phyloP scores from a whole-genome alignment of 306 rosid species.

The Echinosophora koreensis region DNA sequence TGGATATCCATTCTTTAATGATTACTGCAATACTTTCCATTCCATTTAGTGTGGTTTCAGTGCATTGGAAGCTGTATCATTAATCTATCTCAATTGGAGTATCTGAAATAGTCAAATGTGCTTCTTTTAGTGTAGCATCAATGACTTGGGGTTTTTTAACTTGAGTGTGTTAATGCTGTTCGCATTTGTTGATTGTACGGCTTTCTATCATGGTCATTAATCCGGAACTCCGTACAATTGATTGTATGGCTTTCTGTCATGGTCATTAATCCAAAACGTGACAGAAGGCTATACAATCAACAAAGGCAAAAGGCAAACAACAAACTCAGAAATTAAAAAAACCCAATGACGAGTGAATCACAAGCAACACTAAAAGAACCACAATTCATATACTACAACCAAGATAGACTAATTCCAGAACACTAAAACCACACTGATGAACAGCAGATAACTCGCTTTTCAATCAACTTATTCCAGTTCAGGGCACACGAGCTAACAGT shows the following conservation, averaged over 20 bases:
- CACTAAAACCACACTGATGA: not conserved
- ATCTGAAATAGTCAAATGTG: not conserved
- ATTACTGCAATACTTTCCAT: not conserved
- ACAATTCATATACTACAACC: conserved; percentile 26
- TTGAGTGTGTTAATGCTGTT: not conserved
- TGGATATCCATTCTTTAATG: not conserved
- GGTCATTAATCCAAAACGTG: not conserved
- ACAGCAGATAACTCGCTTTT: not conserved
- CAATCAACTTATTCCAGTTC: conserved; percentile 12
- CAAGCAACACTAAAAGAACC: conserved; percentile 8
- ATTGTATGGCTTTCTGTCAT: not conserved
- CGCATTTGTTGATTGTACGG: not conserved
- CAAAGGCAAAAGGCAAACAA: not conserved
- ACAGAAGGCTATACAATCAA: not conserved
- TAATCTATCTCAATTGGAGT: not conserved
- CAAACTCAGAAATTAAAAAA: not conserved
- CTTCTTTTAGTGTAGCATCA: not conserved
- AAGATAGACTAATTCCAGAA: conserved; percentile 20
- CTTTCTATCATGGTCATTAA: not conserved
- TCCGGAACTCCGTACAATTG: not conserved
- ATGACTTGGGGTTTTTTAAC: not conserved
- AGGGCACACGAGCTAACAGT: not conserved
- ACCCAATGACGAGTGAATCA: not conserved
- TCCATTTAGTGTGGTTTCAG: not conserved
- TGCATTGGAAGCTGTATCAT: conserved; percentile 14